Base-by-base conservation (phyloP, 192 early-diverging fungal genomes). In the Jimgerdemannia flammicorona region DNA sequence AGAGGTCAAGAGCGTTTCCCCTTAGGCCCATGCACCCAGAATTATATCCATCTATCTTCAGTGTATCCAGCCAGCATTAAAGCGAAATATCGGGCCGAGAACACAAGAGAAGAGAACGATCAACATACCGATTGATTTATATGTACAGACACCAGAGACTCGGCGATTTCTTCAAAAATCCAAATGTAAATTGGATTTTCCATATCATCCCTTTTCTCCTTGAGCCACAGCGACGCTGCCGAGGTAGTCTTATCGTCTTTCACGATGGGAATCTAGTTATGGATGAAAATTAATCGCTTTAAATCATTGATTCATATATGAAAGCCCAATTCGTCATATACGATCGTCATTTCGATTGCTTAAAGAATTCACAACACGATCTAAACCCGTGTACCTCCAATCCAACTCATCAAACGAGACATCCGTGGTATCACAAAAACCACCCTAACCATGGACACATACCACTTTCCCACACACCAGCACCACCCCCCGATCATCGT, bases 131-230 rank as follows among this genome's bases (percentile, higher is more conserved):
- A 20, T 4, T 6, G 40, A 59, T 80, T 63, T 1, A 80, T 43
- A 19, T 67, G 11, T 11, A 76, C 59, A 29, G 49, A 59, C 20
- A 80, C 66, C 14, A 71, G 72, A 4, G 74, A 77, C 73, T 91
- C 88, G 29, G 83, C 80, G 65, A 90, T 88, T 63, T 90, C 87
- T 70, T 91, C 88, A 75, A 91, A 87, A 43, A 91, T 86, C 90
- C 90, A 91, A 3, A 91, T 87, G 40, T 84, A 85, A 40, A 91
- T 75, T 3, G 72, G 64, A 40, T 82, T 75, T 3, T 83, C 88
- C 66, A 64, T 40, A 41, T 81, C 74, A 68, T 84, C 83, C 54
- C 59, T 80, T 67, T 87, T 87, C 19, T 82, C 84, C 66, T 91
- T 91, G 41, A 91, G 79, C 90, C 90, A 91, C 9, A 91, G 75